Conservation (phyloP, 257 asterid genomes). For the Solanum arcanum region DNA sequence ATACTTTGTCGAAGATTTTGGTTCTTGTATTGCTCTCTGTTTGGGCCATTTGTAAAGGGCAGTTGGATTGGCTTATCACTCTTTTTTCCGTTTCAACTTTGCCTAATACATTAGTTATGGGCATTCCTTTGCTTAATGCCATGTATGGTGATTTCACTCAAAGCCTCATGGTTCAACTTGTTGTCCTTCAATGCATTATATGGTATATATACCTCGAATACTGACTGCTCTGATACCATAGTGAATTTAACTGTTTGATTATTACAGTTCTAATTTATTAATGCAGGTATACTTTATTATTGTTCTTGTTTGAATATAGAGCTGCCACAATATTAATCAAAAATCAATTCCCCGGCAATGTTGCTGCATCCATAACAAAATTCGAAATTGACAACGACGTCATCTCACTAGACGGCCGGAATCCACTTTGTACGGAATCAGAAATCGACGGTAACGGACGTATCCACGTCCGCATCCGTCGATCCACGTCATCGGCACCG, state of each 20-base stretch:
- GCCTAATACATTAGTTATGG: constrained; percentile 70
- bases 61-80: constrained; percentile 58
- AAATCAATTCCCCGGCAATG: constrained; percentile 45
- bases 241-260: neutral
- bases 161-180: constrained; percentile 58
- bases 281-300: constrained; percentile 57
- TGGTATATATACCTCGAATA: constrained; percentile 23
- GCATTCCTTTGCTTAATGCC: constrained; percentile 62
- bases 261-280: neutral
- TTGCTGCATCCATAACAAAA: constrained; percentile 49
- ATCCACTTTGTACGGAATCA: constrained; percentile 62
- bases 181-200: constrained; percentile 67
- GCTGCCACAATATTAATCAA: constrained; percentile 52
- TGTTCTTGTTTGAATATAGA: constrained; percentile 65
- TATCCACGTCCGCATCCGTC: constrained; percentile 53
- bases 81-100: constrained; percentile 61
- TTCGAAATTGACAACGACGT: constrained; percentile 54
- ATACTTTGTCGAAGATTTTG: constrained; percentile 35
- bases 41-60: constrained; percentile 33
- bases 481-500: constrained; percentile 47
- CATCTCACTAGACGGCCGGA: constrained; percentile 64
- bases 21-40: constrained; percentile 23
- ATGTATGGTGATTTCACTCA: constrained; percentile 69
- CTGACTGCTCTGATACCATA: neutral
- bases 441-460: constrained; percentile 42